Conservation (phyloP, 2,329 filamentous ascomycete genomes). For the Penicillium palitans region DNA sequence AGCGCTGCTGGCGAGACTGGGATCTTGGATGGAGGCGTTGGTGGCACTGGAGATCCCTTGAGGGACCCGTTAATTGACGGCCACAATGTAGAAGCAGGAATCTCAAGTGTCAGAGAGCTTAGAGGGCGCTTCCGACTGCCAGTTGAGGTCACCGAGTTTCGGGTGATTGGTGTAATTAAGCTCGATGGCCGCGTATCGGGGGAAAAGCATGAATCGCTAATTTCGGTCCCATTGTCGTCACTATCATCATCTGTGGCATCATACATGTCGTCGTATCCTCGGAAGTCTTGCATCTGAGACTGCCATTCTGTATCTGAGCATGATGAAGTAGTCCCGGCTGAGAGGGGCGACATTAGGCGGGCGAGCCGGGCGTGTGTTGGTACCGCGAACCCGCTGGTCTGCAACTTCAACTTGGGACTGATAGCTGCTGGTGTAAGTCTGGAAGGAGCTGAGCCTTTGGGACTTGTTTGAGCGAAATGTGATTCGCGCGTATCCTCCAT, state of each 20-base stretch:
- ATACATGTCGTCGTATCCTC: slow-evolving; percentile 84
- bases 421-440: slow-evolving; percentile 12
- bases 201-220: slow-evolving; percentile 49
- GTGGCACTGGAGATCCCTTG: slow-evolving; percentile 49
- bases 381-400: slow-evolving; percentile 32
- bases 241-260: slow-evolving; percentile 78
- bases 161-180: slow-evolving; percentile 46
- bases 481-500: slow-evolving; percentile 55
- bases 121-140: slow-evolving; percentile 54
- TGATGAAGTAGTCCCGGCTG: slow-evolving; percentile 35
- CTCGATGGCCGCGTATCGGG: slow-evolving; percentile 53
- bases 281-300: slow-evolving; percentile 69
- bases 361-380: slow-evolving; percentile 25
- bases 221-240: slow-evolving; percentile 43
- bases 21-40: slow-evolving; percentile 57
- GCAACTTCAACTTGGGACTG: slow-evolving; percentile 37
- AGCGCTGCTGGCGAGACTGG: slow-evolving; percentile 75
- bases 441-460: slow-evolving; percentile 4
- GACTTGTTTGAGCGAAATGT: slow-evolving; percentile 23
- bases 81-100: slow-evolving; percentile 60
- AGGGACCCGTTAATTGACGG: slow-evolving; percentile 56
- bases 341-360: slow-evolving; percentile 36
- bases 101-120: slow-evolving; percentile 49
- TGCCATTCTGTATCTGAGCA: slow-evolving; percentile 60
- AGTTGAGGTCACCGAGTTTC: slow-evolving; percentile 39